phyloP scores from a whole-genome alignment of 1,284 basidiomycete genomes.

The Malassezia globosa region DNA sequence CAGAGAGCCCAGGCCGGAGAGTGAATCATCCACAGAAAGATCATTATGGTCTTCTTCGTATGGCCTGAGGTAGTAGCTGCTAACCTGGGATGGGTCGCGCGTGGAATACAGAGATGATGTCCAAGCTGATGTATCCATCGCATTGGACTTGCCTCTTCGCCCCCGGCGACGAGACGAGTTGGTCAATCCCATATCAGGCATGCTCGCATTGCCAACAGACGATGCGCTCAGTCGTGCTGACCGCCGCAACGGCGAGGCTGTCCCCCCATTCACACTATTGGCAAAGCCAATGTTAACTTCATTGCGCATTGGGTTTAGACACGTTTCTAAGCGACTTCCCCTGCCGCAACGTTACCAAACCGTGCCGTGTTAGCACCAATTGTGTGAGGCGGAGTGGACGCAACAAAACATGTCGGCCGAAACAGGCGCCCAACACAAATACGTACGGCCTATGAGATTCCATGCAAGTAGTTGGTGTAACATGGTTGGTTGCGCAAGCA shows the following conservation, averaged over 20 bases:
- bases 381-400: no score
- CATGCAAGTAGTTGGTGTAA: no score
- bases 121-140: conserved; percentile 11
- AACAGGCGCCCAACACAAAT: no score
- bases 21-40: conserved; percentile 1
- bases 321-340: neutral
- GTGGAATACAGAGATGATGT: conserved; percentile 14
- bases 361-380: no score
- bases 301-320: neutral
- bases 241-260: conserved; percentile 6
- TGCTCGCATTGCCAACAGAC: conserved; percentile 1
- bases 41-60: neutral
- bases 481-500: no score
- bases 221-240: conserved; percentile 9
- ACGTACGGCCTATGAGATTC: no score
- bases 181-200: neutral
- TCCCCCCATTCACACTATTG: neutral
- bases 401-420: no score
- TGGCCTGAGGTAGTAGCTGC: conserved; percentile 15
- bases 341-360: no score
- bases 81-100: conserved; percentile 12
- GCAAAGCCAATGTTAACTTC: neutral
- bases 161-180: neutral
- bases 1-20: conserved; percentile 9
- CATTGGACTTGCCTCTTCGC: neutral